Conservation (phyloP, 768 basidiomycete species). For the Hirschioporus abietinus region DNA sequence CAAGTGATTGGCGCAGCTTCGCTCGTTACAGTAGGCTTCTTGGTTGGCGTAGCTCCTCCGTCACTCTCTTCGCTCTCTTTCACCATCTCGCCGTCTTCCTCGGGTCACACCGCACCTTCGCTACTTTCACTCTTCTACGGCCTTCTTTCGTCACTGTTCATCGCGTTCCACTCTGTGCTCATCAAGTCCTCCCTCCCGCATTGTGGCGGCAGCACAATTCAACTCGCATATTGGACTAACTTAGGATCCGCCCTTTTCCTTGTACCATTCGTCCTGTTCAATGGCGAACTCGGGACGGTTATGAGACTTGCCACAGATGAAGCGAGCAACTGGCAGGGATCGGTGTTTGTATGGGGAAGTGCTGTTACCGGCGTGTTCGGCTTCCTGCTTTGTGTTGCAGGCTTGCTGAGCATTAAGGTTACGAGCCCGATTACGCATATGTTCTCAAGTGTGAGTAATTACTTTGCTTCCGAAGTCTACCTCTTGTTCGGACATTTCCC, state of each 20-base stretch:
- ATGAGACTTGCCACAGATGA: slow-evolving; percentile 31
- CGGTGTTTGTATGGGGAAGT: slow-evolving; percentile 58
- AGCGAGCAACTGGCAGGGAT: slow-evolving; percentile 39
- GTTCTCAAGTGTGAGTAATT: slow-evolving; percentile 63
- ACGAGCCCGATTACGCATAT: slow-evolving; percentile 83
- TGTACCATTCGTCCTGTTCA: slow-evolving; percentile 54
- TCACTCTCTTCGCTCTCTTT: slow-evolving; percentile 7
- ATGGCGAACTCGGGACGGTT: slow-evolving; percentile 46
- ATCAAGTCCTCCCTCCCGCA: slow-evolving; percentile 66
- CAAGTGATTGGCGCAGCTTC: slow-evolving; percentile 54
- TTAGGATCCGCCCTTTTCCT: slow-evolving; percentile 60
- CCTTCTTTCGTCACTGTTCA: slow-evolving; percentile 65
- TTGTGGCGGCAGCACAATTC: slow-evolving; percentile 66
- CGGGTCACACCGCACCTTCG: slow-evolving; percentile 37
- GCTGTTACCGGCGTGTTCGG: slow-evolving; percentile 72
- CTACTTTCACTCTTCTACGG: slow-evolving; percentile 63
- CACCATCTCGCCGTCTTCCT: slow-evolving; percentile 31
- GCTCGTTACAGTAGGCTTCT: slow-evolving; percentile 70
- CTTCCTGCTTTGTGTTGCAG: slow-evolving; percentile 75
- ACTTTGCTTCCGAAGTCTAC: not conserved
- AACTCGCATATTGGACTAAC: slow-evolving; percentile 79
- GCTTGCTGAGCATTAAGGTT: slow-evolving; percentile 74
- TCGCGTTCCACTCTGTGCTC: slow-evolving; percentile 69
- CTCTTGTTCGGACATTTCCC: not conserved
- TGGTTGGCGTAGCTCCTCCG: slow-evolving; percentile 62